Evolutionary conservation across 1,139 yeast species (phyloP).

Genomic region (Pichia sp.): DNA sequence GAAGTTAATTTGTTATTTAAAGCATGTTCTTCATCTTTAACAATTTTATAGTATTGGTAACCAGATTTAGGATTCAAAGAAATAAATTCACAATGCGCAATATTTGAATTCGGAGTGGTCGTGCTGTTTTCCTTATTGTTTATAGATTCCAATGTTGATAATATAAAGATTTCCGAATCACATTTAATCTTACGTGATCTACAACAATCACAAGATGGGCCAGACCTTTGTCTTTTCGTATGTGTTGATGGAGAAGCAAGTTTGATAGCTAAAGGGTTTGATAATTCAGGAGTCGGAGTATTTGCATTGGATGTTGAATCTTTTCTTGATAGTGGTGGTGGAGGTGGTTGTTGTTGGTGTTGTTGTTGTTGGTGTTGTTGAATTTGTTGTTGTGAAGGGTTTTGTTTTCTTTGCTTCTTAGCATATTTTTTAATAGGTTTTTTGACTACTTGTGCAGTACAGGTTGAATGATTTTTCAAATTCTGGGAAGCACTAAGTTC

Average conservation of each 20-base stretch:
- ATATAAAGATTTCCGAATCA: constrained; percentile 50
- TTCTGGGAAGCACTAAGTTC: constrained; percentile 1
- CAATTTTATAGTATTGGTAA: constrained; percentile 26
- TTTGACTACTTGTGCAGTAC: background rate
- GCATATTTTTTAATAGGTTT: background rate
- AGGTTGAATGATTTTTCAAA: constrained; percentile 10
- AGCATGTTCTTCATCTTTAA: constrained; percentile 16
- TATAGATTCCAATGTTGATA: constrained; percentile 23
- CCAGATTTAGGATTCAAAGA: constrained; percentile 16
- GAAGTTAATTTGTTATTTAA: constrained; percentile 14
- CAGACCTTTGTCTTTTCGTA: constrained; percentile 47
- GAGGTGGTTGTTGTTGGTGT: background rate
- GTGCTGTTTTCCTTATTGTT: background rate
- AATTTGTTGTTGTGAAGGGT: background rate
- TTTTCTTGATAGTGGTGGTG: background rate
- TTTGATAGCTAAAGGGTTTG: constrained; percentile 20
- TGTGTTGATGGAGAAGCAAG: constrained; percentile 27
- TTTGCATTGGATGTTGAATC: background rate
- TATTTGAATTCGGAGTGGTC: constrained; percentile 15
- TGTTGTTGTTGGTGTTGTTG: background rate
- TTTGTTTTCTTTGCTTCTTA: background rate
- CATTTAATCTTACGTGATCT: constrained; percentile 69
- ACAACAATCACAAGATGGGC: constrained; percentile 73
- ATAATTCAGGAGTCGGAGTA: background rate
- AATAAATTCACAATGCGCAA: constrained; percentile 27